phyloP scores from a whole-genome alignment of 164 flowering plant genomes.

The Houttuynia cordata region DNA sequence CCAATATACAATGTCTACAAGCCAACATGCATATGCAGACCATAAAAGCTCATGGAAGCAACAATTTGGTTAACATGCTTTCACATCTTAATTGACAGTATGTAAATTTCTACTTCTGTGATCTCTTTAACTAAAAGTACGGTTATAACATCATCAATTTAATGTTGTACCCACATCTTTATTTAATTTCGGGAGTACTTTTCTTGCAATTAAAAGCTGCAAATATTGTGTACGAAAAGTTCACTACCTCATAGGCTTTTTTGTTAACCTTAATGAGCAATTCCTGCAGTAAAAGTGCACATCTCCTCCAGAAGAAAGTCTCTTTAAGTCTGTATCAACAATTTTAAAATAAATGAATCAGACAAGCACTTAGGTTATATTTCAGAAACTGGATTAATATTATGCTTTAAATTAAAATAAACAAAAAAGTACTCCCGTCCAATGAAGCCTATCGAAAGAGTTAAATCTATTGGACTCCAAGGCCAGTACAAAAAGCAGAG shows the following conservation, averaged over 20 bases:
- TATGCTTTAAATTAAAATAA: too few relatives aligned
- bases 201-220: background rate
- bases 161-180: too few relatives aligned
- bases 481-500: too few relatives aligned
- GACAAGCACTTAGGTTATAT: background rate
- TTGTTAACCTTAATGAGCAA: conserved; percentile 59
- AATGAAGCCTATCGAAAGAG: too few relatives aligned
- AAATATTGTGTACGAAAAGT: background rate
- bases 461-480: too few relatives aligned
- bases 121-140: background rate
- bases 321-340: conserved; percentile 37
- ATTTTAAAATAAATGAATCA: background rate
- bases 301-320: conserved; percentile 30
- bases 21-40: too few relatives aligned
- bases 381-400: too few relatives aligned
- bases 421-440: too few relatives aligned
- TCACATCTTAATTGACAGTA: background rate
- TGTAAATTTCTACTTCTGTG: background rate
- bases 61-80: background rate
- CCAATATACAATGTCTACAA: too few relatives aligned
- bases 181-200: too few relatives aligned
- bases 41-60: background rate
- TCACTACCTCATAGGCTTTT: conserved; percentile 43
- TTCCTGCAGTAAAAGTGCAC: conserved; percentile 70
- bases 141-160: too few relatives aligned